These are phyloP conservation scores for Nakaseomyces delphensis DNA, from an alignment of 1,139 yeast species.

Conservation along the genomic window DNA sequence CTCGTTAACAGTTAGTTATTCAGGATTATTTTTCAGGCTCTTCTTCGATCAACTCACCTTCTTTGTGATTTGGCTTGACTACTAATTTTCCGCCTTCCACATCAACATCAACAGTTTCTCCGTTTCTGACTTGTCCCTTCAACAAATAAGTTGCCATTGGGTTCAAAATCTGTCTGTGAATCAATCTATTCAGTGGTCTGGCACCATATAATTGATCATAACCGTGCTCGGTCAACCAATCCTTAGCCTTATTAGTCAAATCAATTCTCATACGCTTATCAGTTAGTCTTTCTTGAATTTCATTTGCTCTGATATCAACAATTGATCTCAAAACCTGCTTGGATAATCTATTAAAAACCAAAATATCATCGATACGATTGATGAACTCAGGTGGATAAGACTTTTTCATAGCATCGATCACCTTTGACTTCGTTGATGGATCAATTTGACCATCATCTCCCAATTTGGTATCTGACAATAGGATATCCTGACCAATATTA, in stretches of 20 bases:
- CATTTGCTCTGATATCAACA: conserved; percentile 73
- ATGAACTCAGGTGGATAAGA: conserved; percentile 90
- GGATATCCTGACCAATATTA: conserved; percentile 86
- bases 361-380: conserved; percentile 83
- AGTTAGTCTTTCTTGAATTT: conserved; percentile 67
- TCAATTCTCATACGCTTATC: conserved; percentile 67
- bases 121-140: conserved; percentile 66
- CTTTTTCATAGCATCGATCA: conserved; percentile 57
- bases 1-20: too few relatives aligned
- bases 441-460: conserved; percentile 42
- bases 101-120: conserved; percentile 47
- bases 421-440: conserved; percentile 43
- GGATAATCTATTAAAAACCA: conserved; percentile 83
- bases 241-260: conserved; percentile 56
- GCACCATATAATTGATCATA: conserved; percentile 93
- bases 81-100: conserved; percentile 24
- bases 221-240: conserved; percentile 73
- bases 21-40: conserved; percentile 19
- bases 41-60: conserved; percentile 19
- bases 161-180: conserved; percentile 72
- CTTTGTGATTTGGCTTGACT: conserved; percentile 29
- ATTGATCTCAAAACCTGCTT: conserved; percentile 63
- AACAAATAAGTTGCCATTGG: conserved; percentile 77
- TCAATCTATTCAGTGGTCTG: conserved; percentile 83
- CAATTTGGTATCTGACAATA: conserved; percentile 54